Evolutionary conservation across 352 stramenopile genomes (phyloP), one percentile per base, ranked within the genome.

Genomic region (Phytophthora hybrid): DNA sequence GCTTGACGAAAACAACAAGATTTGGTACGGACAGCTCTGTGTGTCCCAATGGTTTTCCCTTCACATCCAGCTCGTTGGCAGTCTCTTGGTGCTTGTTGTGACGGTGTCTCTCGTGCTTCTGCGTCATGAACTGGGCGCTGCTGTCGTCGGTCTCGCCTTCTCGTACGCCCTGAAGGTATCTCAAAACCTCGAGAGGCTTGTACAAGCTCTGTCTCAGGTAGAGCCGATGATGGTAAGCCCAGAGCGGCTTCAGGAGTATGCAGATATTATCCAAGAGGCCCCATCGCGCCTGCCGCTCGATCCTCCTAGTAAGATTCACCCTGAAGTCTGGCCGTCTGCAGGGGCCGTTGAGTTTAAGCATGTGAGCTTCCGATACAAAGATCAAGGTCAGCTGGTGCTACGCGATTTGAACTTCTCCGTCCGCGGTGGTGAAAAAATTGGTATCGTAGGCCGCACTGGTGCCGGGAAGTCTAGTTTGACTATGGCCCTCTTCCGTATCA

Each of bases 101-200:
- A 82, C 76, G 0, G 61, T 49, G 1, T 90, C 74, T 23, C 72
- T 98, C 5, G 76, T 87, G n/a, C 9, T 89, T 32, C 62, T 85
- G 31, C 76, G 75, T 41, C 39, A 90, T 49, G 19, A 78, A 55
- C 59, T 90, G 2, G 63, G 61, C 8, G 76, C 91, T n/a, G 92
- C 92, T 13, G 62, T 75, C 19, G 87, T 94, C 23, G 95, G 85
- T 11, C 71, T 98, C 5, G 78, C 97, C 2, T 96, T 99, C 53
- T 93, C 90, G 23, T 99, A 97, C 83, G 82, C 97, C 11, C 77
- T 95, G 10, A 93, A 95, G 56, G 90, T 98, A 16, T 95, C 87
- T 0, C 76, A 84, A 11, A 93, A 75, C 51, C 80, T 91, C 0
- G 96, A 98, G 72, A 84, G 85, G 10, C 71, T 94, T 1, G 88